These are phyloP conservation scores for Rhodotorula sp. DNA, from an alignment of 1,284 basidiomycete genomes.

Conservation along the genomic window DNA sequence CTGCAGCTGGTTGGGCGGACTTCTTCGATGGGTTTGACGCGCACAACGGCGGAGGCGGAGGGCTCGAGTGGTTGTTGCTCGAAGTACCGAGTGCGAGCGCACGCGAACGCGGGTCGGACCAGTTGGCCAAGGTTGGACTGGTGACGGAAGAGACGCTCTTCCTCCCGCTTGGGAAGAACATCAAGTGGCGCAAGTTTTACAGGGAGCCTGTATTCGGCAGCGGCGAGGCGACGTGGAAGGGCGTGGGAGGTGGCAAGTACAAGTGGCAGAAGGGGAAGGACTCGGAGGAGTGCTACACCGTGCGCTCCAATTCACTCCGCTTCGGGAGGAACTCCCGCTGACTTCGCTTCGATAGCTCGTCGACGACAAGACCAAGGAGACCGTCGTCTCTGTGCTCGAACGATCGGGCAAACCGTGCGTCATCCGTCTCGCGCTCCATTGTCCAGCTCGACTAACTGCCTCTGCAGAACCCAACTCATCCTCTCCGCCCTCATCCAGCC, in stretches of 20 bases:
- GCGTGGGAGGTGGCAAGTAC: constrained; percentile 16
- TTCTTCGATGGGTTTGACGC: constrained; percentile 12
- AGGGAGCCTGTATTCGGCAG: constrained; percentile 1
- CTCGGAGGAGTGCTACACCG: neutral
- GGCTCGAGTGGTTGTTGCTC: constrained; percentile 10
- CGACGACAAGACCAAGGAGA: constrained; percentile 16
- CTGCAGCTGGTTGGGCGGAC: neutral
- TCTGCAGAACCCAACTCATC: constrained; percentile 11
- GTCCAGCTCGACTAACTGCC: too few relatives aligned
- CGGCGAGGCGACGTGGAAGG: constrained; percentile 17
- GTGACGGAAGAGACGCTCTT: constrained; percentile 18
- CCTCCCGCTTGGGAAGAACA: constrained; percentile 7
- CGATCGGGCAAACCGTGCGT: constrained; percentile 12
- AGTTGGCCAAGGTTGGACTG: constrained; percentile 13
- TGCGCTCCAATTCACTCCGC: neutral
- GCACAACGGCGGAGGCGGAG: constrained; percentile 1
- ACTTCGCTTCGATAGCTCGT: neutral
- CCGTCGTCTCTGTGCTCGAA: constrained; percentile 6
- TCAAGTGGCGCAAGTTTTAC: constrained; percentile 15
- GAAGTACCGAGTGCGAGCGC: constrained; percentile 1
- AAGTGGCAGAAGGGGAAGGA: neutral
- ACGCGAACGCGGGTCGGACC: constrained; percentile 2
- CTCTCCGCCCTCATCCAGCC: constrained; percentile 17
- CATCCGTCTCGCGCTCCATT: neutral
- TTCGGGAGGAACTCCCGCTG: neutral